Percentiles rank a stretch among this genome's conserved stretches.
phyloP scores from a whole-genome alignment of 2,329 filamentous ascomycete species.

The Coniochaeta prunicola region DNA sequence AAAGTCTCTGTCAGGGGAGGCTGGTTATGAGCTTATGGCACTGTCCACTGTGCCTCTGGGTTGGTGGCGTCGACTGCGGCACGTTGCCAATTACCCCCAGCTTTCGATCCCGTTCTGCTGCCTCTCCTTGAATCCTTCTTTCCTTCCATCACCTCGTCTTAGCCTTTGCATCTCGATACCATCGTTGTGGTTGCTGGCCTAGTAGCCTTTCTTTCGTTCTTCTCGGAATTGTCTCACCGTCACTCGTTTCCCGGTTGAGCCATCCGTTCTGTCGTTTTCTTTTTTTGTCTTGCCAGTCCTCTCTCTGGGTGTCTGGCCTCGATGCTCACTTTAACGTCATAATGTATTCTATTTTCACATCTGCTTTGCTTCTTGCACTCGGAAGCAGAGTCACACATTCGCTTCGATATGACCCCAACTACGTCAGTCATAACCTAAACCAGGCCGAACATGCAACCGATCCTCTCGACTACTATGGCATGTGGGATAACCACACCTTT shows the following conservation, averaged over 20 bases:
- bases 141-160: not conserved
- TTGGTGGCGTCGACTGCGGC: not conserved
- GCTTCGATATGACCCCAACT: slow-evolving; percentile 10
- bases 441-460: slow-evolving; percentile 37
- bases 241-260: not conserved
- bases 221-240: slow-evolving; percentile 1
- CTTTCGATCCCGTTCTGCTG: not conserved
- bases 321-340: slow-evolving; percentile 1
- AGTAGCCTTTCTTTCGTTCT: slow-evolving; percentile 1
- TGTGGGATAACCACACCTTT: slow-evolving; percentile 42
- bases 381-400: slow-evolving; percentile 2
- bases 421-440: slow-evolving; percentile 12
- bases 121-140: not conserved
- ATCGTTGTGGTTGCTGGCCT: slow-evolving; percentile 1
- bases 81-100: not conserved
- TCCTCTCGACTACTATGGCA: slow-evolving; percentile 46
- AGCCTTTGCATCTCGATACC: not conserved
- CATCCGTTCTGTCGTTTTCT: slow-evolving; percentile 1
- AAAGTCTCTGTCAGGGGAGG: not conserved
- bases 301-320: not conserved
- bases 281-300: not conserved
- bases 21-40: not conserved
- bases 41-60: not conserved
- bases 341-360: not conserved
- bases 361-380: slow-evolving; percentile 1